Evolutionary conservation across 805 yeast species (phyloP), one percentile per base, ranked within the genome.

Genomic region (Yamadazyma philogaea): DNA sequence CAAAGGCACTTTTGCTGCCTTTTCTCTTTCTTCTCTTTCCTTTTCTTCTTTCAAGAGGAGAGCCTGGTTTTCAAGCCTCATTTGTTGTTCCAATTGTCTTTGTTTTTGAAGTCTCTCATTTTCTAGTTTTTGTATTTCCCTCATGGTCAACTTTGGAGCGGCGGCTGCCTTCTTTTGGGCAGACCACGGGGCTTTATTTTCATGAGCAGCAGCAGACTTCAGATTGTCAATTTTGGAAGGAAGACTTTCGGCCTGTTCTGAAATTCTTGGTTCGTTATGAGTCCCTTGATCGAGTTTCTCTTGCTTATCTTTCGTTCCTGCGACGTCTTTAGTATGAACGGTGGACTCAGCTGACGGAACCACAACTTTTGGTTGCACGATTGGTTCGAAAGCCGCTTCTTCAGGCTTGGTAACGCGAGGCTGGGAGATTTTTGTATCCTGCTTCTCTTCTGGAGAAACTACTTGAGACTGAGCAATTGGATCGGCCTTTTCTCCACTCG

Each of bases 171-270:
- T 35, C 18, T 32, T 24, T n/a, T 32, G 16, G 15, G 34, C 30
- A n/a, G 82, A 82, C 82, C 82, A 78, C 34, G 83, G 82, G 4
- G 82, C 82, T 22, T 69, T 55, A 7, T 11, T 26, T 47, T 53
- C 33, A 14, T 30, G 32, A 14, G 54, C 48, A 26, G 44, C 34
- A 26, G 56, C 44, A 1, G 57, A 56, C 36, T 48, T 50, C 33
- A 48, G 39, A 8, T 37, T 37, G 21, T 50, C 53, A n/a, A 37
- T 39, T n/a, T 32, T 40, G 10, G 48, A 46, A 17, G 40, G 21
- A 40, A 31, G 16, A 35, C n/a, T 12, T 12, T 39, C 34, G 3
- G 26, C 39, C 16, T 40, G 36, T 6, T 34, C 18, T 7, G 8
- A 3, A 11, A 7, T 11, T 24, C 28, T 24, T 7, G 28, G 12